phyloP scores from a whole-genome alignment of 176 grass and related monocot species.

The Triticum aestivum region IWGSC_CS_RefSeq_v2.1 NC_057814.1:608045349-608045848 shows the following conservation, averaged over 20 bases:
- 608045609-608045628: conserved; percentile 83
- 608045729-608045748: too few species aligned
- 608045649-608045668: not conserved
- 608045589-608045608: conserved; percentile 93
- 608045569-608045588: conserved; percentile 62
- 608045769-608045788: too few species aligned
- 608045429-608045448: not conserved
- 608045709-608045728: not conserved
- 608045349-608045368: conserved; percentile 92
- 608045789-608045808: too few species aligned
- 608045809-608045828: too few species aligned
- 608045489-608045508: conserved; percentile 51
- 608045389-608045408: not conserved
- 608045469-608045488: conserved; percentile 99
- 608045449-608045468: conserved; percentile 48
- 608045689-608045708: not conserved
- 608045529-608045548: conserved; percentile 57
- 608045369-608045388: not conserved
- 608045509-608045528: conserved; percentile 74
- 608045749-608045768: too few species aligned
- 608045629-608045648: conserved; percentile 2
- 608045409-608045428: conserved; percentile 38
- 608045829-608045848: too few species aligned
- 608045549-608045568: conserved; percentile 31
- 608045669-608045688: not conserved